Evolutionary conservation across 1,139 yeast species (phyloP).

Genomic region (Hemisphaericaspora subhashii): DNA sequence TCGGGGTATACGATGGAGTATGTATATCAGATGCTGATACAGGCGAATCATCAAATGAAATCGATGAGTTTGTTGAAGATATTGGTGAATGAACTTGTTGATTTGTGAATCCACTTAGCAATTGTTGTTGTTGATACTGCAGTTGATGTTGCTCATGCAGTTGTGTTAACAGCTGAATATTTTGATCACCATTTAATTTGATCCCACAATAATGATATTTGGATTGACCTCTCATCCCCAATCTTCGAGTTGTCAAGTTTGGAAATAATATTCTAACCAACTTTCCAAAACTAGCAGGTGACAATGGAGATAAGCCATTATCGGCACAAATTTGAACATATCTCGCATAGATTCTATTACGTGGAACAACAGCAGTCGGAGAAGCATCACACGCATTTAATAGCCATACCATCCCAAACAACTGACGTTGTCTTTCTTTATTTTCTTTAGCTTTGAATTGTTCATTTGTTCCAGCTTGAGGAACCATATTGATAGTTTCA

Average conservation of each 20-base stretch:
- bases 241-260: constrained; percentile 71
- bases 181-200: constrained; percentile 54
- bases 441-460: constrained; percentile 18
- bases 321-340: constrained; percentile 76
- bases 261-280: constrained; percentile 76
- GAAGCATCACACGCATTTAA: constrained; percentile 65
- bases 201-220: constrained; percentile 92
- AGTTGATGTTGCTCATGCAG: constrained; percentile 11
- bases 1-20: constrained; percentile 28
- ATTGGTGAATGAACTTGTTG: constrained; percentile 23
- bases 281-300: constrained; percentile 89
- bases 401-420: constrained; percentile 82
- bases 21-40: constrained; percentile 21
- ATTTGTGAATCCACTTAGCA: constrained; percentile 10
- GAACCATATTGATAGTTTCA: constrained; percentile 19
- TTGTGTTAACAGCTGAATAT: constrained; percentile 17
- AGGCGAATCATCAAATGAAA: constrained; percentile 17
- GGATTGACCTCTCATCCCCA: constrained; percentile 87
- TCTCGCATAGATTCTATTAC: constrained; percentile 78
- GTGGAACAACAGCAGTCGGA: constrained; percentile 74
- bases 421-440: constrained; percentile 69
- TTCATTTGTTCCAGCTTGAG: constrained; percentile 11
- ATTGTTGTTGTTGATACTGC: constrained; percentile 5
- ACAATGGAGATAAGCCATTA: constrained; percentile 64
- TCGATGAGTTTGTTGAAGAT: constrained; percentile 23